Conservation (phyloP, 257 asterid genomes). For the Solanum raphanifolium region DNA sequence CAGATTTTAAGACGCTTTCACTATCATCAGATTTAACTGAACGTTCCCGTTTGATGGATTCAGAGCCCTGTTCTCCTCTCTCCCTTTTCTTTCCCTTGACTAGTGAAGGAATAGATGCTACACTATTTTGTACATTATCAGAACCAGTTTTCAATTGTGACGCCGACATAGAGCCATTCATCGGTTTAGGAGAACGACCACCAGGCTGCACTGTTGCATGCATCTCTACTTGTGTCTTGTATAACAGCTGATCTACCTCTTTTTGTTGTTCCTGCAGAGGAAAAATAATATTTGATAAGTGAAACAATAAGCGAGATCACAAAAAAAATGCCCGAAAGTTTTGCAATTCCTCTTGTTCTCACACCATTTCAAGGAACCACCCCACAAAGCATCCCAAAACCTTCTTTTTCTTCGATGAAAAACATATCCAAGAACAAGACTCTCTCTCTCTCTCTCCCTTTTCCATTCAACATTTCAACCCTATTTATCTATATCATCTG, state of each 20-base stretch:
- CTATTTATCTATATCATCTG: background rate
- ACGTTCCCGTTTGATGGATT: constrained; percentile 23
- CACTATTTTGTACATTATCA: constrained; percentile 21
- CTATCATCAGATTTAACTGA: constrained; percentile 22
- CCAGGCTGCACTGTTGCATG: constrained; percentile 31
- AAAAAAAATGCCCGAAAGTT: background rate
- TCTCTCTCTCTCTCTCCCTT: background rate
- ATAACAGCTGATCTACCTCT: constrained; percentile 34
- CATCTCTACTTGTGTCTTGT: constrained; percentile 32
- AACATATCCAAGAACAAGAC: background rate
- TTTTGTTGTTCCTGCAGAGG: constrained; percentile 32
- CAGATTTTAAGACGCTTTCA: constrained; percentile 20
- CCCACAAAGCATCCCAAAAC: background rate
- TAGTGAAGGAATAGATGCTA: constrained; percentile 17
- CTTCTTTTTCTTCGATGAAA: background rate
- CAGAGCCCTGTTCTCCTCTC: constrained; percentile 23
- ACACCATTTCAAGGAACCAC: background rate
- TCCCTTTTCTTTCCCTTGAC: constrained; percentile 46
- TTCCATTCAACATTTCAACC: background rate
- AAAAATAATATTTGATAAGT: constrained; percentile 1
- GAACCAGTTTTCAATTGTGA: constrained; percentile 24
- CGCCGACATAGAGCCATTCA: constrained; percentile 21
- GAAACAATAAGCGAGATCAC: background rate
- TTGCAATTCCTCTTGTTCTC: background rate
- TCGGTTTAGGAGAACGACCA: constrained; percentile 35